A percentile compares a stretch with the other conserved stretches of the same genome.
phyloP scores from a whole-genome alignment of 2,329 filamentous ascomycete genomes.

The Talaromyces sp. region DNA sequence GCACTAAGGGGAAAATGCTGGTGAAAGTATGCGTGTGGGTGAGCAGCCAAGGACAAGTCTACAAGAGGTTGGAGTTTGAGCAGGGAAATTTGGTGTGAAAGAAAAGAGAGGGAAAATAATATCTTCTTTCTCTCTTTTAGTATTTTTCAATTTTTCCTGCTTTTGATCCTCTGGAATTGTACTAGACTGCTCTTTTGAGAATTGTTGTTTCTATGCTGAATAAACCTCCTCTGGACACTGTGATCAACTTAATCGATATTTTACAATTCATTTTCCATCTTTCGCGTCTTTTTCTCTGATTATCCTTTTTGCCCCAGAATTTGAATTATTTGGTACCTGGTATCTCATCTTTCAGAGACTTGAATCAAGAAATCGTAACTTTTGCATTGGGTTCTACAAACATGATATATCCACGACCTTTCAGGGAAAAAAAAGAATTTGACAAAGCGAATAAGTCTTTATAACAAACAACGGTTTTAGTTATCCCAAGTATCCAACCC shows the following conservation, averaged over 20 bases:
- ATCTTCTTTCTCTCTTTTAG: neutral
- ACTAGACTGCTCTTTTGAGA: slow-evolving; percentile 3
- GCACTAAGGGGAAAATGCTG: slow-evolving; percentile 17
- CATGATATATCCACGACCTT: neutral
- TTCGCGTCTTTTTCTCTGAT: neutral
- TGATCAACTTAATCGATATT: slow-evolving; percentile 7
- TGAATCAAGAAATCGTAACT: neutral
- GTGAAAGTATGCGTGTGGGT: slow-evolving; percentile 12
- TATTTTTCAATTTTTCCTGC: neutral
- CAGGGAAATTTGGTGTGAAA: slow-evolving; percentile 32
- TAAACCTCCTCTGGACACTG: neutral
- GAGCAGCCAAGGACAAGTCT: neutral
- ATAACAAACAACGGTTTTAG: slow-evolving; percentile 6
- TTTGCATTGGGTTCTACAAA: neutral
- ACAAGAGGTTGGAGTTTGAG: slow-evolving; percentile 21
- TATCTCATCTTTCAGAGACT: too few species aligned
- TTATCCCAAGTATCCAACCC: slow-evolving; percentile 53
- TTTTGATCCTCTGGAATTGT: neutral
- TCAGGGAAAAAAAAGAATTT: slow-evolving; percentile 15
- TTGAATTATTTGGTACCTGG: too few species aligned
- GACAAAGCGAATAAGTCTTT: neutral
- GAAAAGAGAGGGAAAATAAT: slow-evolving; percentile 1
- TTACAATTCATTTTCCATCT: neutral
- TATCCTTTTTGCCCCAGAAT: neutral
- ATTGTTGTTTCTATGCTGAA: slow-evolving; percentile 8